Percentiles rank a stretch among this genome's conserved stretches.
phyloP scores from a whole-genome alignment of 78 protist species.

The Dictyostelium brefeldianum region DNA sequence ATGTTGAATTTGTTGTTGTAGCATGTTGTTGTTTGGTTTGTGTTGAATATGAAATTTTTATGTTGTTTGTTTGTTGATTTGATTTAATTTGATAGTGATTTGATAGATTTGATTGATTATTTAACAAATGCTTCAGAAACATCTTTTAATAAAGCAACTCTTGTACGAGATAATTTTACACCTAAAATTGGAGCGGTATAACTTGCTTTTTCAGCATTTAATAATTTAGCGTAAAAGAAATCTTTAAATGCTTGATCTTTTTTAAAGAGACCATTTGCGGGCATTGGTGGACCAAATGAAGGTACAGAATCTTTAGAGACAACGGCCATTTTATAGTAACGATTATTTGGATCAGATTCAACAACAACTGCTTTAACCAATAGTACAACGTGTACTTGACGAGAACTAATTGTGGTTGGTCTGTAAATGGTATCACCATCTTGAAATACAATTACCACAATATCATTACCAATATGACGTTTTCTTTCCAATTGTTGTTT shows the following conservation, averaged over 20 bases:
- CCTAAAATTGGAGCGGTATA: constrained; percentile 74
- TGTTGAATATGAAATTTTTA: no score
- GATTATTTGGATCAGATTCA: constrained; percentile 63
- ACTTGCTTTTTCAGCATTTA: constrained; percentile 82
- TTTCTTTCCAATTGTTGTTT: constrained; percentile 82
- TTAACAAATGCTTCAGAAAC: constrained; percentile 64
- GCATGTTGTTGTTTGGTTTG: no score
- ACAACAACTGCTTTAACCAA: constrained; percentile 63
- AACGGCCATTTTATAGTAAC: constrained; percentile 68
- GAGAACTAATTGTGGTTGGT: constrained; percentile 82
- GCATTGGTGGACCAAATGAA: constrained; percentile 76
- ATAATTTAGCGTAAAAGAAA: constrained; percentile 79
- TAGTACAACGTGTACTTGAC: constrained; percentile 84
- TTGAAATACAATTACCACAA: constrained; percentile 78
- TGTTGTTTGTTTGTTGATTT: no score
- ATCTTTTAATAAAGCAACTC: constrained; percentile 75
- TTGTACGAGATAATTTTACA: constrained; percentile 69
- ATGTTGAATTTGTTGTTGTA: no score
- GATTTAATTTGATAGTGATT: not conserved
- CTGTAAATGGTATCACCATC: constrained; percentile 81
- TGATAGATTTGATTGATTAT: no score
- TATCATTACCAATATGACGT: constrained; percentile 81
- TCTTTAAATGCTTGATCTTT: constrained; percentile 76
- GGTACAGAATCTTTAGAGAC: constrained; percentile 80
- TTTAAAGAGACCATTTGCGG: constrained; percentile 65